Evolutionary conservation across 805 yeast species (phyloP).

Genomic region (Yamadazyma akitaensis): DNA sequence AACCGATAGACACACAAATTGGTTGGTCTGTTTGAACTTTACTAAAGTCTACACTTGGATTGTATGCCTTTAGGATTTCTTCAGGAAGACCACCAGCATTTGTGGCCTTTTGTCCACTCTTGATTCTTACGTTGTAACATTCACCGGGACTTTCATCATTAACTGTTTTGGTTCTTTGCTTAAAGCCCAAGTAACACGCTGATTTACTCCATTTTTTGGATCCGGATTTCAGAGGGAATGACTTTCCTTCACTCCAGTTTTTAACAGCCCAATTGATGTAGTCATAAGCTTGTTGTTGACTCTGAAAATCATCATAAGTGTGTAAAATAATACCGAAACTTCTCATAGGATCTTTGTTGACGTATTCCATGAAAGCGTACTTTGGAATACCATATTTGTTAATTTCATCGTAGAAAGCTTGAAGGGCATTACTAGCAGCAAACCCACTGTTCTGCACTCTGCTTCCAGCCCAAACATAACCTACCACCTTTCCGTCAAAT

Average conservation of each 20-base stretch:
- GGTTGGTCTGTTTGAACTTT: conserved; percentile 11
- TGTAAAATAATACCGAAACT: conserved; percentile 12
- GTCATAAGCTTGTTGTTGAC: conserved; percentile 5
- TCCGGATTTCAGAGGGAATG: conserved; percentile 10
- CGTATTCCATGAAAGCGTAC: conserved; percentile 12
- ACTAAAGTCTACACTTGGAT: conserved; percentile 9
- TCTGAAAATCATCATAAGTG: conserved; percentile 1
- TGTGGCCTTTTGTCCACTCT: not conserved
- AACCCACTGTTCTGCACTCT: conserved; percentile 16
- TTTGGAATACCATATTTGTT: conserved; percentile 12
- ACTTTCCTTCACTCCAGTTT: conserved; percentile 13
- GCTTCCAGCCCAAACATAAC: conserved; percentile 16
- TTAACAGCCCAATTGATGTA: conserved; percentile 14
- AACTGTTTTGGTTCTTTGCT: conserved; percentile 6
- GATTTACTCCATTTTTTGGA: conserved; percentile 5
- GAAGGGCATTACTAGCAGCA: conserved; percentile 6
- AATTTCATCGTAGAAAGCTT: conserved; percentile 9
- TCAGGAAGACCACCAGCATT: conserved; percentile 10
- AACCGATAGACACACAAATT: conserved; percentile 11
- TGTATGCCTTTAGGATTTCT: conserved; percentile 11
- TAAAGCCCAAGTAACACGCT: conserved; percentile 10
- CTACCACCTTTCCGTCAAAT: conserved; percentile 9
- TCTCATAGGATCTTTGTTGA: conserved; percentile 11
- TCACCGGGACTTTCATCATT: conserved; percentile 12
- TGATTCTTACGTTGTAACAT: conserved; percentile 8